Conservation (phyloP, 139 green algal species). For the Picochlorum sp. region DNA sequence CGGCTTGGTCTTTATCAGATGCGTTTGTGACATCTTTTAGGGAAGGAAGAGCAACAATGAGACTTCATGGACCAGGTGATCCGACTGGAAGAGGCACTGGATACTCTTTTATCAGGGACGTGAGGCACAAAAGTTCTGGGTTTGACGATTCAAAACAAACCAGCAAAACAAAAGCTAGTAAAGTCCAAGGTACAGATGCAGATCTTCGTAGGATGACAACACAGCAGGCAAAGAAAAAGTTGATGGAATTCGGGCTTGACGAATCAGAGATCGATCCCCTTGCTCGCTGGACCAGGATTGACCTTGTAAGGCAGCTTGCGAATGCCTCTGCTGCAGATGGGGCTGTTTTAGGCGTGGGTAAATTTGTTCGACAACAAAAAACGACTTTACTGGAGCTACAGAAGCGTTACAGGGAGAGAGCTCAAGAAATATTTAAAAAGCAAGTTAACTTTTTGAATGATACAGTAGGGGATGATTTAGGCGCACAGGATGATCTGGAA, state of each 20-base stretch:
- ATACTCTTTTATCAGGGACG: conserved; percentile 52
- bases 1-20: conserved; percentile 49
- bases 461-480: conserved; percentile 23
- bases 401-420: conserved; percentile 24
- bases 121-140: conserved; percentile 15
- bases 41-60: conserved; percentile 25
- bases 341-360: conserved; percentile 10
- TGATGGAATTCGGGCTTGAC: conserved; percentile 36
- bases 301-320: conserved; percentile 43
- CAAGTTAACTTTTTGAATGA: conserved; percentile 45
- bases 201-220: conserved; percentile 68
- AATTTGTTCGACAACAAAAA: conserved; percentile 42
- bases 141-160: conserved; percentile 20
- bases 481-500: conserved; percentile 28
- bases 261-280: conserved; percentile 20
- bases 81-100: conserved; percentile 62
- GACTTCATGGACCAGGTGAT: conserved; percentile 47
- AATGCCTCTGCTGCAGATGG: conserved; percentile 36
- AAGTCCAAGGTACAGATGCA: conserved; percentile 55
- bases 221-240: conserved; percentile 36
- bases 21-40: conserved; percentile 44
- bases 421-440: conserved; percentile 45
- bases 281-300: conserved; percentile 10
- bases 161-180: conserved; percentile 23
- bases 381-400: conserved; percentile 37